Evolutionary conservation across 352 stramenopile species (phyloP).

Genomic region (Globisporangium emineosum): DNA sequence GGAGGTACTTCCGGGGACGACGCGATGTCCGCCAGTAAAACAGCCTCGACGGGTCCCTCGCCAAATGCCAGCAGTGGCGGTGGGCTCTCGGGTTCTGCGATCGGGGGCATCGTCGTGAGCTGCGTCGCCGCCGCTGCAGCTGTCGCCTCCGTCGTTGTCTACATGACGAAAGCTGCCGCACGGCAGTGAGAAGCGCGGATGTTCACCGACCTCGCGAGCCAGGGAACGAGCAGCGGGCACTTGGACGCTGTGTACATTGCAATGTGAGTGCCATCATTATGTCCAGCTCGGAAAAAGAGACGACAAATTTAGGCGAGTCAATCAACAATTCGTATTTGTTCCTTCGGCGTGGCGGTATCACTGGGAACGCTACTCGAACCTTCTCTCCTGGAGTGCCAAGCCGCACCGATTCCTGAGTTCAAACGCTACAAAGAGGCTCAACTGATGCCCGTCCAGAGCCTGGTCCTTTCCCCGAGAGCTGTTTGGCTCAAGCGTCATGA

Average conservation of each 20-base stretch:
- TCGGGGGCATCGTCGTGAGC: background rate
- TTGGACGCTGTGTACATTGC: conserved; percentile 9
- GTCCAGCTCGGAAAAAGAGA: too few species aligned
- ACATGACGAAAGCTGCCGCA: background rate
- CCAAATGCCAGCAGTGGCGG: background rate
- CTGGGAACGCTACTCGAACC: too few species aligned
- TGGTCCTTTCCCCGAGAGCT: background rate
- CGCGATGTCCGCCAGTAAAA: background rate
- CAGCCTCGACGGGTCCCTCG: background rate
- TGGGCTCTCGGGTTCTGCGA: background rate
- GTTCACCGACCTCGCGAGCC: conserved; percentile 8
- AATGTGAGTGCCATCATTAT: too few species aligned
- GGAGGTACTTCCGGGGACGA: background rate
- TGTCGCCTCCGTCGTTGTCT: background rate
- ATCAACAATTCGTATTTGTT: too few species aligned
- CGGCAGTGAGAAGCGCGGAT: conserved; percentile 6
- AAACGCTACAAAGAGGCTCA: too few species aligned
- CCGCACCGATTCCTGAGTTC: too few species aligned
- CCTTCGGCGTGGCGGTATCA: too few species aligned
- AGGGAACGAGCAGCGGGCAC: background rate
- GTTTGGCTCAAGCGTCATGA: background rate
- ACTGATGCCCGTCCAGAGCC: too few species aligned
- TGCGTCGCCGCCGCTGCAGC: background rate
- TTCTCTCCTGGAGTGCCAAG: too few species aligned
- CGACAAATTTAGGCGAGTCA: too few species aligned